These are phyloP conservation scores for Yarrowia sp. DNA, from an alignment of 805 yeast species.

Conservation along the genomic window DNA sequence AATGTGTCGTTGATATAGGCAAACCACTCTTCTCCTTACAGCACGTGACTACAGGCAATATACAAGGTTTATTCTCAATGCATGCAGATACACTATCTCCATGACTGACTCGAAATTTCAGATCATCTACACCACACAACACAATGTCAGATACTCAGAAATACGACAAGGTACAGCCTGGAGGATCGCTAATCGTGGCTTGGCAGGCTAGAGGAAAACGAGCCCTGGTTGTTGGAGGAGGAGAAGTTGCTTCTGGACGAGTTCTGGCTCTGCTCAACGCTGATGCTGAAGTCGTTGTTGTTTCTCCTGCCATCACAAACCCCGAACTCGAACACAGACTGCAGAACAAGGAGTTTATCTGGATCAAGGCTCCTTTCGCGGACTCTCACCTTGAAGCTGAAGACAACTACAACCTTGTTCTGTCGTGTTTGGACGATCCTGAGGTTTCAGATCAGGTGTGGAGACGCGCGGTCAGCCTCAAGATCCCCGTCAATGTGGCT, in stretches of 20 bases:
- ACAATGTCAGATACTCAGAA: not conserved
- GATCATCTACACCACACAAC: not conserved
- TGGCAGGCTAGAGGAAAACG: slow-evolving; percentile 69
- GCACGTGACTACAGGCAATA: slow-evolving; percentile 5
- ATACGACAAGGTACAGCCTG: slow-evolving; percentile 27
- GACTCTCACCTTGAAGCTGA: slow-evolving; percentile 36
- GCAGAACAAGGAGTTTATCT: slow-evolving; percentile 31
- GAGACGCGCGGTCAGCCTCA: slow-evolving; percentile 47
- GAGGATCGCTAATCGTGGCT: slow-evolving; percentile 63
- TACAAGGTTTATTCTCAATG: not conserved
- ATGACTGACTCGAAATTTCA: not conserved
- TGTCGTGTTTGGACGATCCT: slow-evolving; percentile 75
- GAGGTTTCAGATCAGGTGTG: slow-evolving; percentile 56
- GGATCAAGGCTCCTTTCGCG: slow-evolving; percentile 35
- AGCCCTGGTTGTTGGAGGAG: slow-evolving; percentile 72
- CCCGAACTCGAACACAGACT: slow-evolving; percentile 27
- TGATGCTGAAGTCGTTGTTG: slow-evolving; percentile 65
- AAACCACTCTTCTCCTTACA: too few relatives aligned
- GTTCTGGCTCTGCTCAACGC: slow-evolving; percentile 66
- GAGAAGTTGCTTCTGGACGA: slow-evolving; percentile 66
- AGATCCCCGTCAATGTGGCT: slow-evolving; percentile 68
- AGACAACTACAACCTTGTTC: slow-evolving; percentile 57
- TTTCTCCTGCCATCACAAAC: slow-evolving; percentile 56
- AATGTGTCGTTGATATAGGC: too few relatives aligned
- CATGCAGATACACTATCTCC: slow-evolving; percentile 23